Evolutionary conservation across 768 basidiomycete genomes (phyloP), one percentile per base, ranked within the genome.

Genomic region (Hericium alpestre): DNA sequence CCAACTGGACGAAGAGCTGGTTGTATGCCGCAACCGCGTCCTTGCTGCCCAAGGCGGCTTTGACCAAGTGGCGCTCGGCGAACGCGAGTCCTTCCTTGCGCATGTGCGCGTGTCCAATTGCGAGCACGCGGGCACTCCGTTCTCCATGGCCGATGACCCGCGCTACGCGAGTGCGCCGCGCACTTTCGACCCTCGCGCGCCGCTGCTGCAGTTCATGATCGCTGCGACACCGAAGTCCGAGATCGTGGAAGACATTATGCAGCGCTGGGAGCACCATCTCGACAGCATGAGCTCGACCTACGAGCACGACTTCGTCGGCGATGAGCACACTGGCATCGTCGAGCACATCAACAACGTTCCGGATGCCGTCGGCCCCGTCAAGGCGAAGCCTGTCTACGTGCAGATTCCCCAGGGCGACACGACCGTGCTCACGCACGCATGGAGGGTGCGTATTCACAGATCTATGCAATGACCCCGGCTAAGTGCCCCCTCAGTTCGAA

Each of bases 121-220:
- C 65, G 74, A 69, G 20, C 71, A 74, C 61, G 73, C 78, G 39
- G 67, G 71, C 47, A 66, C 76, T 4, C 73, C 78, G 2, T 66
- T 73, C 41, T 57, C 70, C 4, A 64, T 79, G 58, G 69, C 68
- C 25, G 59, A 63, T 15, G 59, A 57, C 51, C 57, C 65, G 13
- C 54, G 51, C 16, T 23, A 25, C 49, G 20, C 50, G 18, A 38
- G n/a, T 2, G 22, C 50, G 20, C 23, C 10, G 1, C 49, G 56
- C n/a, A 58, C 66, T 50, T 64, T 65, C 62, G 73, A 78, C 54
- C 72, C 76, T 16, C 65, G 80, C 2, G 71, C 78, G 1, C 82
- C 90, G 3, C 80, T 90, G 10, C 72, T 93, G 25, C 78, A 84
- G 58, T 93, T 93, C 75, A 89, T 93, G 79, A 73, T 83, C 27